phyloP scores from a whole-genome alignment of 768 basidiomycete species.

The Amanita brunnescens region DNA sequence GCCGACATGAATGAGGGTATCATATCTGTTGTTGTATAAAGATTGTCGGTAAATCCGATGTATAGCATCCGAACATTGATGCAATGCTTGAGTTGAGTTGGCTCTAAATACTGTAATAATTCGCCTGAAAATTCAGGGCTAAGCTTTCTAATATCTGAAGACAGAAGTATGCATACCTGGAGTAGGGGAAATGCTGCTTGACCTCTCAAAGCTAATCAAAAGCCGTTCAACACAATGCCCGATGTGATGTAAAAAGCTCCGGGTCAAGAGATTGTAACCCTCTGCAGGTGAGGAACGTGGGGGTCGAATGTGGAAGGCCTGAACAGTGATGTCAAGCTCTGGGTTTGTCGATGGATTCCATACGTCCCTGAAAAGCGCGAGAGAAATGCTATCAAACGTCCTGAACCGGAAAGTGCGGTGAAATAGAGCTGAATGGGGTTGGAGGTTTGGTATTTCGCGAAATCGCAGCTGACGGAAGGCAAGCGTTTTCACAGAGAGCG shows the following conservation, averaged over 20 bases:
- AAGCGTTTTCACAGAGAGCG: neutral
- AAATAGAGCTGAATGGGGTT: neutral
- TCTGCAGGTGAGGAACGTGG: too few relatives aligned
- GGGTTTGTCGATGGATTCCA: neutral
- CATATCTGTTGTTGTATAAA: neutral
- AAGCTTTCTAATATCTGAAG: neutral
- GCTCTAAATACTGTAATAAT: too few relatives aligned
- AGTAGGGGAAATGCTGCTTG: neutral
- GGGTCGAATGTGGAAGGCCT: too few relatives aligned
- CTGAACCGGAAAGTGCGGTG: neutral
- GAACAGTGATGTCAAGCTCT: neutral
- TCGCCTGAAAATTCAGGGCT: neutral
- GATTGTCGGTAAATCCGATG: neutral
- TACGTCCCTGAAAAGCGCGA: neutral
- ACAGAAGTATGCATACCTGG: neutral
- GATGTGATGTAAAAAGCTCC: slow-evolving; percentile 2
- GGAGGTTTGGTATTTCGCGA: neutral
- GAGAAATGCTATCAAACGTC: neutral
- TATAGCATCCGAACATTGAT: slow-evolving; percentile 1
- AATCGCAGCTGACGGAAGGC: neutral
- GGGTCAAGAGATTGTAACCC: neutral
- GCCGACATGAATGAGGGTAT: neutral
- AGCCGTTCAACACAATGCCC: neutral
- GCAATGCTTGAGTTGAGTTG: neutral
- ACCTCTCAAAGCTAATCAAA: neutral